Conservation (phyloP, 257 asterid genomes). For the Avicennia marina region DNA sequence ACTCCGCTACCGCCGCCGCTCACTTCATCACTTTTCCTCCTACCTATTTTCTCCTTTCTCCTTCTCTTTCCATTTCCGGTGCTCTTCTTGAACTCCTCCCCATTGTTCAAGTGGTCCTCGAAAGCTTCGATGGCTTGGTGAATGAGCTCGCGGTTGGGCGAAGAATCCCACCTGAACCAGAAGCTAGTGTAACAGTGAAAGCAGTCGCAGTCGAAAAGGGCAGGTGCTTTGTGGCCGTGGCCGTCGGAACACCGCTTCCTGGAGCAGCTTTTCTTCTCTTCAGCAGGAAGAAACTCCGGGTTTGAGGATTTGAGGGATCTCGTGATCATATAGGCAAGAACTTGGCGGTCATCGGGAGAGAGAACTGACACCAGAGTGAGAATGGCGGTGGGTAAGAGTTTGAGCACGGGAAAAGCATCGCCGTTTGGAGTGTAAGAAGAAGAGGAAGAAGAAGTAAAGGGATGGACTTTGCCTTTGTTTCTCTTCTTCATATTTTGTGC, state of each 20-base stretch:
- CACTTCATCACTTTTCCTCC: slow-evolving; percentile 26
- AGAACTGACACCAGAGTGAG: slow-evolving; percentile 44
- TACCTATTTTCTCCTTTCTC: slow-evolving; percentile 43
- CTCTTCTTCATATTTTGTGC: slow-evolving; percentile 65
- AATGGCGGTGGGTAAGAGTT: slow-evolving; percentile 59
- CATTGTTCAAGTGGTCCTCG: slow-evolving; percentile 54
- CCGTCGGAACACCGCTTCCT: slow-evolving; percentile 15
- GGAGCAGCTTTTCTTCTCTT: slow-evolving; percentile 23
- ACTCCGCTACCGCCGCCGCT: background rate
- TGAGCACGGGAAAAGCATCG: slow-evolving; percentile 32
- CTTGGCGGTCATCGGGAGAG: slow-evolving; percentile 55
- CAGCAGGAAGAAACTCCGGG: slow-evolving; percentile 22
- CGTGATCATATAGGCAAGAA: slow-evolving; percentile 61
- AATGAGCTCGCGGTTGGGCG: slow-evolving; percentile 70
- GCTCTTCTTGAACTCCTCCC: slow-evolving; percentile 20
- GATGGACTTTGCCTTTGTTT: slow-evolving; percentile 77
- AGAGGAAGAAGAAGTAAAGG: slow-evolving; percentile 42
- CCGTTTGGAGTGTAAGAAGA: slow-evolving; percentile 6
- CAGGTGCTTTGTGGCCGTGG: slow-evolving; percentile 30
- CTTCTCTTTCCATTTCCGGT: slow-evolving; percentile 14
- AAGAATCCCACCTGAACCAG: slow-evolving; percentile 79
- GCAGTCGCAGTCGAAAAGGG: slow-evolving; percentile 62
- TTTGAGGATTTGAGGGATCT: slow-evolving; percentile 54
- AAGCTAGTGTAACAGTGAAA: slow-evolving; percentile 65
- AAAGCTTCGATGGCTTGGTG: slow-evolving; percentile 75